Evolutionary conservation across 1,139 yeast genomes (phyloP).

Genomic region (Candida anutae): DNA sequence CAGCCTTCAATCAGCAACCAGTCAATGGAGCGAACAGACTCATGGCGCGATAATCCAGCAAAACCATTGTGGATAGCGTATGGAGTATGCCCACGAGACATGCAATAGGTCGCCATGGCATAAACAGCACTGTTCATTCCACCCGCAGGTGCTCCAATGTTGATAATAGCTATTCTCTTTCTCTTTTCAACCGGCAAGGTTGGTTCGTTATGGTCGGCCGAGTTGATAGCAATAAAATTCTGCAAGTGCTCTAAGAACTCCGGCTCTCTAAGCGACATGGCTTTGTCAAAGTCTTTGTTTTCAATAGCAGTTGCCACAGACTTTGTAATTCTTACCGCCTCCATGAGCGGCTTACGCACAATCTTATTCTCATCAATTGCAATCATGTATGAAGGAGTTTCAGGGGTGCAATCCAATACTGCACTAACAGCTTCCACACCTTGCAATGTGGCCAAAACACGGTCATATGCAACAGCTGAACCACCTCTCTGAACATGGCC

Average conservation of each 20-base stretch:
- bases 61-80: slow-evolving; percentile 89
- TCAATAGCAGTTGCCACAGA: slow-evolving; percentile 82
- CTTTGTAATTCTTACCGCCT: slow-evolving; percentile 81
- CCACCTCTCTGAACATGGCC: slow-evolving; percentile 99
- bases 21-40: slow-evolving; percentile 58
- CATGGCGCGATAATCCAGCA: slow-evolving; percentile 80
- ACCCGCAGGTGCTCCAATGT: slow-evolving; percentile 96
- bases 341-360: slow-evolving; percentile 74
- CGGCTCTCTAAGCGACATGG: slow-evolving; percentile 80
- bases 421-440: slow-evolving; percentile 98
- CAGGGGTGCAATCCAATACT: slow-evolving; percentile 79
- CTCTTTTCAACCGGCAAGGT: slow-evolving; percentile 47
- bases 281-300: slow-evolving; percentile 70
- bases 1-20: slow-evolving; percentile 91
- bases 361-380: slow-evolving; percentile 84
- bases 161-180: slow-evolving; percentile 70
- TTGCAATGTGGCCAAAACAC: slow-evolving; percentile 86
- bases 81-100: slow-evolving; percentile 83
- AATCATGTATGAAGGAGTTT: slow-evolving; percentile 92
- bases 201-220: slow-evolving; percentile 61
- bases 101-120: slow-evolving; percentile 85
- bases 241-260: slow-evolving; percentile 75
- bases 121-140: slow-evolving; percentile 91
- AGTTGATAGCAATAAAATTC: slow-evolving; percentile 58
- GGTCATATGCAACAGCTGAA: slow-evolving; percentile 89